Evolutionary conservation across 2,329 filamentous ascomycete genomes (phyloP).

Genomic region (Arthroderma sp.): DNA sequence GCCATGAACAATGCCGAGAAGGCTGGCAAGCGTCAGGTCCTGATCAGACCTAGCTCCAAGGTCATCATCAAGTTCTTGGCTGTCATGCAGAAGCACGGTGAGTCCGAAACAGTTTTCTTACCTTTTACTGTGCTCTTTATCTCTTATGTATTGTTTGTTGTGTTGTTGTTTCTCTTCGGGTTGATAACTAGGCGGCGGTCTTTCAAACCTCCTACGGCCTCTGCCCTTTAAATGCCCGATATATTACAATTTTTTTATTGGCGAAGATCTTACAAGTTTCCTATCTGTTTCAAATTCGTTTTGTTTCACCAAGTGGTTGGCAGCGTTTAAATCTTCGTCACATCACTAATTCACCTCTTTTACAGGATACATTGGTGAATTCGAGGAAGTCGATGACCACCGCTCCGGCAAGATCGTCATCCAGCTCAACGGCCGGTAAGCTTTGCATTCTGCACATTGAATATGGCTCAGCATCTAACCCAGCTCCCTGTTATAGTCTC

Average conservation of each 20-base stretch:
- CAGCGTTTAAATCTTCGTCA: conserved; percentile 92
- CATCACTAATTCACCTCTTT: conserved; percentile 44
- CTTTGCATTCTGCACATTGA: background rate
- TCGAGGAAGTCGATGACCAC: conserved; percentile 99
- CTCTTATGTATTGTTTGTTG: background rate
- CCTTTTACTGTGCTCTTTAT: conserved; percentile 6
- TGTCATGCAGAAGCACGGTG: conserved; percentile 99
- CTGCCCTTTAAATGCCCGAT: conserved; percentile 99
- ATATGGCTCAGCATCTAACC: background rate
- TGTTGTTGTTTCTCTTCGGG: conserved; percentile 48
- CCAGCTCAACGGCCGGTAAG: conserved; percentile 86
- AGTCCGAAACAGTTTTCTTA: conserved; percentile 29
- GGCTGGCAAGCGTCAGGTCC: conserved; percentile 96
- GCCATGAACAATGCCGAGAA: conserved; percentile 99
- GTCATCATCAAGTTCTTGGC: conserved; percentile 99
- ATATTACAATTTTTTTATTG: conserved; percentile 53
- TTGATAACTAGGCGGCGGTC: conserved; percentile 99
- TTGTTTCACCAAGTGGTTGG: conserved; percentile 49
- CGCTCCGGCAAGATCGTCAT: conserved; percentile 99
- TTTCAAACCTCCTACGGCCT: conserved; percentile 55
- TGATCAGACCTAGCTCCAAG: conserved; percentile 97
- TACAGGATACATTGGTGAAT: conserved; percentile 95
- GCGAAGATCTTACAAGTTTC: conserved; percentile 96
- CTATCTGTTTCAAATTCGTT: conserved; percentile 34
- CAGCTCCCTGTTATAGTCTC: conserved; percentile 37